Evolutionary conservation across 2,329 filamentous ascomycete species (phyloP).

Genomic region (Aspergillus calidoustus): DNA sequence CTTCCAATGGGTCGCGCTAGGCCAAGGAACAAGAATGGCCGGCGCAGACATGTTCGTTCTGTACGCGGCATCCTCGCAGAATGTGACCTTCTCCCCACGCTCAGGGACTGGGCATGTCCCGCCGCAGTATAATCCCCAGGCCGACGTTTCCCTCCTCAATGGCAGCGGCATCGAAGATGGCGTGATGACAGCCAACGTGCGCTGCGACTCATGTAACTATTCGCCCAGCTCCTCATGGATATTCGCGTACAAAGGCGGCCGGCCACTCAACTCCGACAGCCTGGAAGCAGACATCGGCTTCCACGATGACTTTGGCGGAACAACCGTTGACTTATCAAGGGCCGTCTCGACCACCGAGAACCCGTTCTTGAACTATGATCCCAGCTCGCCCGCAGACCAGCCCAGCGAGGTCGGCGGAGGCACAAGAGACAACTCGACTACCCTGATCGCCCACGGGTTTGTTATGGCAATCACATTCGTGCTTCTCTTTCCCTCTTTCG

Average conservation of each 20-base stretch:
- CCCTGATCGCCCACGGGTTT: slow-evolving; percentile 28
- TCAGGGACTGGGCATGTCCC: slow-evolving; percentile 52
- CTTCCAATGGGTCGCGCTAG: slow-evolving; percentile 60
- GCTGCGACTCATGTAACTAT: slow-evolving; percentile 34
- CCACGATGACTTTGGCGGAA: slow-evolving; percentile 31
- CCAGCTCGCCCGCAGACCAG: slow-evolving; percentile 9
- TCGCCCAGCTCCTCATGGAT: slow-evolving; percentile 32
- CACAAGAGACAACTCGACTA: not conserved
- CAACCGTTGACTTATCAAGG: slow-evolving; percentile 28
- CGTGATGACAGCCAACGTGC: slow-evolving; percentile 65
- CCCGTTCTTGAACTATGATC: slow-evolving; percentile 28
- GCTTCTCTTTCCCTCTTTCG: slow-evolving; percentile 31
- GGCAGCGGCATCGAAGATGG: slow-evolving; percentile 61
- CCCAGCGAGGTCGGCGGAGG: not conserved
- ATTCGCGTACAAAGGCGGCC: slow-evolving; percentile 33
- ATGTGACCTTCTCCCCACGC: slow-evolving; percentile 66
- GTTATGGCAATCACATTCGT: slow-evolving; percentile 33
- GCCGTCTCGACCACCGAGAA: slow-evolving; percentile 25
- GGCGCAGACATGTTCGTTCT: slow-evolving; percentile 66
- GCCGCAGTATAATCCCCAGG: slow-evolving; percentile 53
- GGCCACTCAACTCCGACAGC: slow-evolving; percentile 27
- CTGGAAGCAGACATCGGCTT: slow-evolving; percentile 23
- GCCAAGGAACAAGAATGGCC: slow-evolving; percentile 60
- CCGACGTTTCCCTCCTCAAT: slow-evolving; percentile 58
- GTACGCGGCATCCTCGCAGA: slow-evolving; percentile 56